Conservation (phyloP, 1,284 basidiomycete species). For the Boletus smithii region DNA sequence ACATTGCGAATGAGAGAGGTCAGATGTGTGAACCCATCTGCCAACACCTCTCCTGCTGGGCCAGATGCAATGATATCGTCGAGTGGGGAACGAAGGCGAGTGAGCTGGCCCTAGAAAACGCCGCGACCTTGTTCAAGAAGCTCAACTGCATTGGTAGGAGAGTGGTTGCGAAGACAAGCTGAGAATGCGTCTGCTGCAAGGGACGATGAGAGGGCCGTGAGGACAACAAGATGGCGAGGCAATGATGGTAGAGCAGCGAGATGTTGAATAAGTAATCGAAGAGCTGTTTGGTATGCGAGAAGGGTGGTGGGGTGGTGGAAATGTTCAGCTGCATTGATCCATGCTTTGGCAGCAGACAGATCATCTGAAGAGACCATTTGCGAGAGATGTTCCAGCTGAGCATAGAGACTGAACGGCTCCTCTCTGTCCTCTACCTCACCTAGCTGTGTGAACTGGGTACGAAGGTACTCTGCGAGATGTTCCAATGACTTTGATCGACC, state of each 20-base stretch:
- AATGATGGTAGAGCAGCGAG: neutral
- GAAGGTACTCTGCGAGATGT: neutral
- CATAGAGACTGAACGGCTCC: neutral
- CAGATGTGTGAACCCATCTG: neutral
- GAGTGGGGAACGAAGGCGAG: no score
- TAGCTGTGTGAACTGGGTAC: neutral
- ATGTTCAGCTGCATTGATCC: no score
- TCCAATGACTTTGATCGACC: neutral
- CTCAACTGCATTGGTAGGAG: no score
- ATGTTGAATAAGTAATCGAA: neutral
- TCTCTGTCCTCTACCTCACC: neutral
- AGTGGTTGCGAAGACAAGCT: no score
- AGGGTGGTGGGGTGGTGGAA: neutral
- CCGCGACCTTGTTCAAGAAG: no score
- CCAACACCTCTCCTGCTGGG: neutral
- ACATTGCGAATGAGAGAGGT: neutral
- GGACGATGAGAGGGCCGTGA: neutral
- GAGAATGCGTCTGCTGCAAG: neutral
- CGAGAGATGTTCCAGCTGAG: neutral
- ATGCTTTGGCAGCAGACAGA: neutral
- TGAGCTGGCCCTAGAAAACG: no score
- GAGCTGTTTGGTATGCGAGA: neutral
- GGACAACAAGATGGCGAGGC: neutral
- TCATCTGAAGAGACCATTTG: neutral
- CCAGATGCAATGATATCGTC: neutral